Evolutionary conservation across 305 asterid species (phyloP).

Genomic region (Fraxinus xanthoxyloides): DNA sequence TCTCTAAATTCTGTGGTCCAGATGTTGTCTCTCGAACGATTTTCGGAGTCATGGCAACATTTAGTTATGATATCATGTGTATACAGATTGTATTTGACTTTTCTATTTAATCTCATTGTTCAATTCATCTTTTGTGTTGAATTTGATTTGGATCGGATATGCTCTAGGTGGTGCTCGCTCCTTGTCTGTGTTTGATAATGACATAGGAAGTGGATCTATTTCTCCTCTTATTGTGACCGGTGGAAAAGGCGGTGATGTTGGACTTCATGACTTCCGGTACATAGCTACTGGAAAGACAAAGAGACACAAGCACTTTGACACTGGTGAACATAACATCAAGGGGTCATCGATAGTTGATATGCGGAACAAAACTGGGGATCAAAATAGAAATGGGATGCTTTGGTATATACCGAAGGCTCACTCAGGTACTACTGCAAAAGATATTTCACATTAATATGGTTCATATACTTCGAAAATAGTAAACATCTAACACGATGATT

Average conservation of each 20-base stretch:
- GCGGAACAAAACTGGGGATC: slow-evolving; percentile 84
- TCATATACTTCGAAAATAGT: slow-evolving; percentile 12
- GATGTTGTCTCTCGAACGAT: background rate
- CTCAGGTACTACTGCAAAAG: slow-evolving; percentile 57
- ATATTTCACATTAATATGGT: slow-evolving; percentile 16
- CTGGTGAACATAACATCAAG: slow-evolving; percentile 53
- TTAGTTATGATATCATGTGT: background rate
- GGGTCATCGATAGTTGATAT: slow-evolving; percentile 60
- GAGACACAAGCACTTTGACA: slow-evolving; percentile 69
- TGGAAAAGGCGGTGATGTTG: slow-evolving; percentile 93
- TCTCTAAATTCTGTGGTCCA: background rate
- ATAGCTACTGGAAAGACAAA: slow-evolving; percentile 97
- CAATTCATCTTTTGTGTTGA: background rate
- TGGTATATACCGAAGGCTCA: slow-evolving; percentile 99
- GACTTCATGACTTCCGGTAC: slow-evolving; percentile 97
- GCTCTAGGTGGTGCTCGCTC: slow-evolving; percentile 92
- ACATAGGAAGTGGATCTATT: slow-evolving; percentile 92
- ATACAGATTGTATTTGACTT: background rate
- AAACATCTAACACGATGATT: slow-evolving; percentile 22
- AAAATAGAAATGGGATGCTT: slow-evolving; percentile 97
- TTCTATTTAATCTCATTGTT: slow-evolving; percentile 6
- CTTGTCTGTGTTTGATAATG: slow-evolving; percentile 83
- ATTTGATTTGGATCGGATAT: slow-evolving; percentile 5
- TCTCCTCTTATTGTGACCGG: slow-evolving; percentile 96
- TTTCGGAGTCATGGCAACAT: slow-evolving; percentile 3